A percentile compares a stretch with the other conserved stretches of the same genome.
Evolutionary conservation across 768 basidiomycete species (phyloP).

Genomic region (Ephemerocybe angulata): DNA sequence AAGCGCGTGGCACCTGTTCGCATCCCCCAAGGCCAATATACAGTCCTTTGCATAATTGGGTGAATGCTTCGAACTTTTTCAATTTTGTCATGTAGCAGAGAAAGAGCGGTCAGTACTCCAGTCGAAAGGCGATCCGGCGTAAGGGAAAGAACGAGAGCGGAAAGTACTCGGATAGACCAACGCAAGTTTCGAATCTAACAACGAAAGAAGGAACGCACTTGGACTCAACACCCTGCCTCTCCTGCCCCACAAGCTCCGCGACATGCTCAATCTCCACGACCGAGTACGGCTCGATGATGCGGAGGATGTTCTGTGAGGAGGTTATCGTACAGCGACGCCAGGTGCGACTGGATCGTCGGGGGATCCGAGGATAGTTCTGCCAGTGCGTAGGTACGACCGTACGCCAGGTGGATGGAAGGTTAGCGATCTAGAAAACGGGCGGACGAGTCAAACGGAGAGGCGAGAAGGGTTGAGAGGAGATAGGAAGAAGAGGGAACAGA

Average conservation of each 20-base stretch:
- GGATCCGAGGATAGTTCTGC: conserved; percentile 95
- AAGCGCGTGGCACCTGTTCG: too few relatives aligned
- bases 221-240: conserved; percentile 81
- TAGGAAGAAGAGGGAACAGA: not conserved
- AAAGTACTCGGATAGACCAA: too few relatives aligned
- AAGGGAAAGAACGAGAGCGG: too few relatives aligned
- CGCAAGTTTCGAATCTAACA: conserved; percentile 1
- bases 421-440: not conserved
- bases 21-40: too few relatives aligned
- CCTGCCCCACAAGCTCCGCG: conserved; percentile 84
- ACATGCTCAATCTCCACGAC: conserved; percentile 89
- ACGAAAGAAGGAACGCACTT: conserved; percentile 55
- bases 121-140: too few relatives aligned
- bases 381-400: too few relatives aligned
- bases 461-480: too few relatives aligned
- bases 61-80: too few relatives aligned
- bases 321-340: conserved; percentile 92
- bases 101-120: not conserved
- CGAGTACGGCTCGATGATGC: conserved; percentile 95
- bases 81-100: too few relatives aligned
- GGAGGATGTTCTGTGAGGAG: conserved; percentile 88
- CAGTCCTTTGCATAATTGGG: too few relatives aligned
- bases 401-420: too few relatives aligned
- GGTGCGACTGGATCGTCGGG: conserved; percentile 91
- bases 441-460: not conserved